Base-by-base conservation (phyloP, 805 yeast genomes). In the Myxozyma vanderwaltii region DNA sequence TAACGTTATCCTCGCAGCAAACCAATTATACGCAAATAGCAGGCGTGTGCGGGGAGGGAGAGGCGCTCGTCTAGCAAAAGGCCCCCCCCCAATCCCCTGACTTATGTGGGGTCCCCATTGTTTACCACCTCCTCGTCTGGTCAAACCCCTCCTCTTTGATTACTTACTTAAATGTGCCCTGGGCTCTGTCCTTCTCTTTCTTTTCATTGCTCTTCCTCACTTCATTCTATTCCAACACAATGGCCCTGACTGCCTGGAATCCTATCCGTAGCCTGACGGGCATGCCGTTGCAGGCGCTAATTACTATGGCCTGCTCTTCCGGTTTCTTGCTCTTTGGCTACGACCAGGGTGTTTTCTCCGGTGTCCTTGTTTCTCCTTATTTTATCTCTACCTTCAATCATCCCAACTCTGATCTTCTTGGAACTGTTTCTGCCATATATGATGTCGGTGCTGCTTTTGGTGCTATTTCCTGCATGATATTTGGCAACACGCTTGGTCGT, bases 381-480 rank as follows among this genome's bases (percentile, higher is more conserved):
- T 59, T 59, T 23, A 31, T 56, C 29, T 27, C 33, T 2, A 38
- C 48, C 31, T 60, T 62, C 51, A 45, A 61, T 50, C 31, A 62
- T 39, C 66, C 66, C 10, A 44, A 67, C 48, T 59, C 74, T 1
- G 51, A 67, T 8, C 51, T 70, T 21, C 72, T 69, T 27, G 58
- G 65, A 29, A 53, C 54, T 52, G 40, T 72, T 40, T 71, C 73
- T 15, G 64, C 77, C 1, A 71, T 73, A 41, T 88, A 86, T 67
- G 91, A 88, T 50, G 68, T 87, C 43, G 95, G 92, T 51, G 86
- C 91, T 74, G 84, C 86, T 77, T 78, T 81, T 64, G 91, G 92
- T 64, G 89, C 91, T 8, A 69, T 86, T 43, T 77, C 82, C 51
- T 86, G 85, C 21, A 78, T 86, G 73, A 76, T 78, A 61, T 71